Evolutionary conservation across 2,329 filamentous ascomycete genomes (phyloP).

Genomic region (Botrytis medusae): DNA sequence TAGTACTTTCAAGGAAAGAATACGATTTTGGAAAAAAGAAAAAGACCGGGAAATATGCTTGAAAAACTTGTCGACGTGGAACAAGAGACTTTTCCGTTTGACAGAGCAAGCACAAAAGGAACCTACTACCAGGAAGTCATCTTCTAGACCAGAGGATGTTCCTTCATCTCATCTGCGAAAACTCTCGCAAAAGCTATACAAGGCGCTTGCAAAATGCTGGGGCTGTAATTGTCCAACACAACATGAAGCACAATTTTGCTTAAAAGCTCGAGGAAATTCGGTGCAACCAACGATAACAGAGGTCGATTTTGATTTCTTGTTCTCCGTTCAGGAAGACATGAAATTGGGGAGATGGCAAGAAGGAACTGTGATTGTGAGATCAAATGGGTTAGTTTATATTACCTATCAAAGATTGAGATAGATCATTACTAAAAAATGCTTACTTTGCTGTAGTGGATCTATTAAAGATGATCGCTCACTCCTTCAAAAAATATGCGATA

Average conservation of each 20-base stretch:
- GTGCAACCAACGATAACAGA: not conserved
- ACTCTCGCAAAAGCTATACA: conserved; percentile 7
- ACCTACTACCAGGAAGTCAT: not conserved
- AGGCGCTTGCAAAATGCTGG: conserved; percentile 1
- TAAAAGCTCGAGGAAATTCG: conserved; percentile 1
- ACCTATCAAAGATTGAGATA: not conserved
- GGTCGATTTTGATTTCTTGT: conserved; percentile 4
- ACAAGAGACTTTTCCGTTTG: conserved; percentile 5
- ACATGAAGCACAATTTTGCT: conserved; percentile 12
- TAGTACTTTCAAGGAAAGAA: conserved; percentile 6
- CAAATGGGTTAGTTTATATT: not conserved
- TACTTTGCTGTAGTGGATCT: not conserved
- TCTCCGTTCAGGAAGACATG: conserved; percentile 4
- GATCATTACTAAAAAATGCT: not conserved
- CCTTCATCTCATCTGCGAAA: not conserved
- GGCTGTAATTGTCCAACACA: not conserved
- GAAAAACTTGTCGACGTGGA: conserved; percentile 5
- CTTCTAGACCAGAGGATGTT: not conserved
- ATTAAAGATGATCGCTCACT: not conserved
- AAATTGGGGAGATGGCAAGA: conserved; percentile 14
- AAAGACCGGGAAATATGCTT: not conserved
- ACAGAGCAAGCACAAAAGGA: conserved; percentile 7
- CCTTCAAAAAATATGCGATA: conserved; percentile 8
- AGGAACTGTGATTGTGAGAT: not conserved
- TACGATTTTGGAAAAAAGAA: conserved; percentile 16